Conservation (phyloP, 2,329 filamentous ascomycete genomes). For the Talaromyces sp. region DNA sequence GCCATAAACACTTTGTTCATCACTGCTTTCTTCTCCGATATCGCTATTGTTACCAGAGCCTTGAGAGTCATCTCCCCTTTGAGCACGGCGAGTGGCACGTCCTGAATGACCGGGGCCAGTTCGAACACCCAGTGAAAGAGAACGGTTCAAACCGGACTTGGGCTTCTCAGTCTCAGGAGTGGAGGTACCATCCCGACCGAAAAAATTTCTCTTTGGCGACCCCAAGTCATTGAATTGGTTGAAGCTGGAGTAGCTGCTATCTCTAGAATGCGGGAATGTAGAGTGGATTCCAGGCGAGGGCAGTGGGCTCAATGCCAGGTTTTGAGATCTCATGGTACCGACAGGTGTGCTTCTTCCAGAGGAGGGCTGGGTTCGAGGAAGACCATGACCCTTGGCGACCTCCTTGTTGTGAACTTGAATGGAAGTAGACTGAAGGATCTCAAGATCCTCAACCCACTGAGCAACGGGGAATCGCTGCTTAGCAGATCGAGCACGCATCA, state of each 20-base stretch:
- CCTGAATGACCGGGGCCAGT: constrained; percentile 46
- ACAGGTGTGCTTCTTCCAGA: constrained; percentile 46
- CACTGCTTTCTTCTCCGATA: constrained; percentile 38
- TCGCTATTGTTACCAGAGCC: constrained; percentile 28
- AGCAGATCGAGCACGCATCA: constrained; percentile 67
- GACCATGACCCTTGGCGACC: constrained; percentile 33
- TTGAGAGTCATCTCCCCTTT: constrained; percentile 17
- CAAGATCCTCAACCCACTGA: constrained; percentile 67
- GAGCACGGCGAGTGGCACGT: constrained; percentile 31
- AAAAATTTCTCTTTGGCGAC: constrained; percentile 40
- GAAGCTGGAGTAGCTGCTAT: constrained; percentile 26
- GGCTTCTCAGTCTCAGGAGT: constrained; percentile 33
- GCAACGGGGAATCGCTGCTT: constrained; percentile 69
- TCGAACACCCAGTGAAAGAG: constrained; percentile 48
- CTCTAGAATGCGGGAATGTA: constrained; percentile 20
- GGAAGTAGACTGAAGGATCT: constrained; percentile 62
- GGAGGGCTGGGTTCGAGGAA: constrained; percentile 40
- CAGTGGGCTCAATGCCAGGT: constrained; percentile 22
- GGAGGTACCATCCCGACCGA: constrained; percentile 38
- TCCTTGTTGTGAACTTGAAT: constrained; percentile 60
- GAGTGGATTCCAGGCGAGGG: constrained; percentile 35
- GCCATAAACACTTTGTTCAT: constrained; percentile 39
- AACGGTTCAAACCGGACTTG: constrained; percentile 39
- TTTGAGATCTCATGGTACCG: constrained; percentile 29
- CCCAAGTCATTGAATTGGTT: constrained; percentile 38